Evolutionary conservation across 371 early-diverging fungal species (phyloP).

Genomic region (Syncephalastrum monosporum): DNA sequence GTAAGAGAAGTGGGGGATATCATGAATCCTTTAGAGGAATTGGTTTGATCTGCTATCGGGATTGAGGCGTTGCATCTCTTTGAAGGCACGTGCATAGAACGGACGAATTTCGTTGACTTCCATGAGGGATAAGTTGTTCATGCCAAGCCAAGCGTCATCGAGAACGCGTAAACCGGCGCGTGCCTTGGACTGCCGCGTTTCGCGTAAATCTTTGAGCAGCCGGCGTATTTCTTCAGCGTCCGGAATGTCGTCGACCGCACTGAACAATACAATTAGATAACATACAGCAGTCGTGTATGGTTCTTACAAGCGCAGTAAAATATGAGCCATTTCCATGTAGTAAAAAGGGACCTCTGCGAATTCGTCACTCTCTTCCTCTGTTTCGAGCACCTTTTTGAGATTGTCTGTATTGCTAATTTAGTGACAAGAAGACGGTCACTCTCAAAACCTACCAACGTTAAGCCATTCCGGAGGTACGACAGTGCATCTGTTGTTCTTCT

Average conservation of each 20-base stretch:
- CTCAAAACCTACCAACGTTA: slow-evolving; percentile 19
- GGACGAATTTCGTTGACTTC: slow-evolving; percentile 92
- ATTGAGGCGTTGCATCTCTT: slow-evolving; percentile 50
- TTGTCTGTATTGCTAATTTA: slow-evolving; percentile 34
- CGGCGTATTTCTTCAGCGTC: slow-evolving; percentile 68
- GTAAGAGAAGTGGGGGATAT: not conserved
- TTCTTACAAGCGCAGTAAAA: slow-evolving; percentile 70
- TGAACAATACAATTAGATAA: slow-evolving; percentile 1
- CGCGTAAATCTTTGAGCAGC: slow-evolving; percentile 80
- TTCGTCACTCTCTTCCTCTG: slow-evolving; percentile 54
- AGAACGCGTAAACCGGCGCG: slow-evolving; percentile 67
- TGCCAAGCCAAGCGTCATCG: slow-evolving; percentile 69
- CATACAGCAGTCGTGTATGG: not conserved
- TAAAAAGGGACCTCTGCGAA: slow-evolving; percentile 79
- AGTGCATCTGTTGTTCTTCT: slow-evolving; percentile 75
- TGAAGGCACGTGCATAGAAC: slow-evolving; percentile 76
- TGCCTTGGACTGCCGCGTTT: slow-evolving; percentile 82
- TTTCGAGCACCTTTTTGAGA: slow-evolving; percentile 56
- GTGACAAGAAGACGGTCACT: too few species aligned
- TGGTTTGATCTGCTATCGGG: too few species aligned
- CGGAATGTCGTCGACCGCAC: slow-evolving; percentile 79
- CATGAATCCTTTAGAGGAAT: not conserved
- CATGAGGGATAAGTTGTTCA: slow-evolving; percentile 81
- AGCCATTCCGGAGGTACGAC: slow-evolving; percentile 90
- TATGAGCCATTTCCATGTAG: slow-evolving; percentile 79